phyloP scores from a whole-genome alignment of 257 asterid genomes.

The Solanum corneliomulleri region DNA sequence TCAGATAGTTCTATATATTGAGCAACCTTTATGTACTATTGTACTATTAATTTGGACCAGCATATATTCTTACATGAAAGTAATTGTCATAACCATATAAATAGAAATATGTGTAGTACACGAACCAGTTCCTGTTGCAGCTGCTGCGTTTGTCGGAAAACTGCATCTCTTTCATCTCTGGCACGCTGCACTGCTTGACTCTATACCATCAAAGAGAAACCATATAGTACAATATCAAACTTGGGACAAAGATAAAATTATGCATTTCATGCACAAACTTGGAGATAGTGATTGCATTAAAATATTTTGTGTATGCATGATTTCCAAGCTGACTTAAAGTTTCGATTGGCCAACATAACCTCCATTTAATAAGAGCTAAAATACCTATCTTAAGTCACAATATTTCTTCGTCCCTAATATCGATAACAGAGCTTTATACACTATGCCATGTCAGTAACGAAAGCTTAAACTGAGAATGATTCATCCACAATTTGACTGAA shows the following conservation, averaged over 20 bases:
- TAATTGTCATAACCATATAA: background rate
- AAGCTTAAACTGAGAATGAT: background rate
- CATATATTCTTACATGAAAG: background rate
- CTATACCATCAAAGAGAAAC: conserved; percentile 1
- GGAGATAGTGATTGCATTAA: background rate
- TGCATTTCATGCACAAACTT: background rate
- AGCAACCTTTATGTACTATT: background rate
- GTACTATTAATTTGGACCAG: background rate
- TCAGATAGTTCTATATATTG: background rate
- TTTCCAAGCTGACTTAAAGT: background rate
- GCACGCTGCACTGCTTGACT: conserved; percentile 24
- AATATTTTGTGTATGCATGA: background rate
- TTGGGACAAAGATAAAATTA: background rate
- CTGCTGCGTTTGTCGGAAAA: conserved; percentile 25
- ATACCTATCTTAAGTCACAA: background rate
- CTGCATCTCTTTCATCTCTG: conserved; percentile 35
- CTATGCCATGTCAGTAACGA: background rate
- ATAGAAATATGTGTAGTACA: background rate
- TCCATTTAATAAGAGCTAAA: background rate
- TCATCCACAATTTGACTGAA: background rate
- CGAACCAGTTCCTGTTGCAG: conserved; percentile 42
- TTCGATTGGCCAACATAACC: background rate
- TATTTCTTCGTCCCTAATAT: background rate
- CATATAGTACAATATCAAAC: background rate
- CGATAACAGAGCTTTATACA: background rate